These are phyloP conservation scores for Silene uniflora DNA, from an alignment of 148 eudicot genomes.

Conservation along the genomic window DNA sequence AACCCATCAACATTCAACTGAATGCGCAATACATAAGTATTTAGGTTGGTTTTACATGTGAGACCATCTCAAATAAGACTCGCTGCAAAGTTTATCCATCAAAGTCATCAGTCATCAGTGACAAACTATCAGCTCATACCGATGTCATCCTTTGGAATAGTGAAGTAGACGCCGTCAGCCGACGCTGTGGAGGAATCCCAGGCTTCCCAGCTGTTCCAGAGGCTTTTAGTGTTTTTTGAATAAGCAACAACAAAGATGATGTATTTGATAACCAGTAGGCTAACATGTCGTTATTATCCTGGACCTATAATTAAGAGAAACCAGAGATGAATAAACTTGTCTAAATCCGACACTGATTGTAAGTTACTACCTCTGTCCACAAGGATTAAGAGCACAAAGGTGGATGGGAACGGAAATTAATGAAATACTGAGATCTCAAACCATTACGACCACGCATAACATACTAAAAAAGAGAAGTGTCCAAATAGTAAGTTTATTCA, in stretches of 20 bases:
- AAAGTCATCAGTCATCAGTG: neutral
- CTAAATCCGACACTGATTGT: no score
- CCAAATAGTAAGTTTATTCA: no score
- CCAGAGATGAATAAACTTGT: neutral
- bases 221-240: slow-evolving; percentile 98
- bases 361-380: no score
- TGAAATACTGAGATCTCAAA: no score
- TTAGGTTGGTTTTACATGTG: neutral
- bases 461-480: no score
- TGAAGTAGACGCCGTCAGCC: slow-evolving; percentile 83
- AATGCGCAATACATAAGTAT: neutral
- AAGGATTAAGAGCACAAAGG: no score
- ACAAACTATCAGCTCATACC: slow-evolving; percentile 36
- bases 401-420: no score
- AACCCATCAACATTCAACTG: neutral
- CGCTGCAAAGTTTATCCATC: neutral
- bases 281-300: slow-evolving; percentile 70
- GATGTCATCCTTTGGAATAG: slow-evolving; percentile 97
- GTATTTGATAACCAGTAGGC: slow-evolving; percentile 94
- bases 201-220: slow-evolving; percentile 83
- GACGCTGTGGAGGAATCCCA: slow-evolving; percentile 79
- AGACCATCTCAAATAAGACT: no score
- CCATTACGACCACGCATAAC: no score
- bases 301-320: slow-evolving; percentile 51
- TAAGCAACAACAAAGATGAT: slow-evolving; percentile 80